Percentiles rank a stretch among this genome's conserved stretches.
Evolutionary conservation across 164 flowering plant genomes (phyloP).

Genomic region (Macadamia tetraphylla): DNA sequence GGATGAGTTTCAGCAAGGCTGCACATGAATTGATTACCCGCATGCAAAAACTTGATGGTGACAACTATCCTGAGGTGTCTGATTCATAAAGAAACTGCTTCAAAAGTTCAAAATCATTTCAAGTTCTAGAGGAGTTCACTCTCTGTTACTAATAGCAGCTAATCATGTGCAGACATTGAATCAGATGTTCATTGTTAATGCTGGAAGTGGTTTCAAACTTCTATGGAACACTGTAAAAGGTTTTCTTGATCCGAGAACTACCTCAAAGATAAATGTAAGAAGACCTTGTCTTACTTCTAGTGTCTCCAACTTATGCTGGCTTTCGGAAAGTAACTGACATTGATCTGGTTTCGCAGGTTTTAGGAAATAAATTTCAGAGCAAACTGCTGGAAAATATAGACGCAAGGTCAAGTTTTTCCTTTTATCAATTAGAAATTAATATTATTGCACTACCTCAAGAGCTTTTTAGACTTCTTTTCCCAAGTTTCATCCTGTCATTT

Average conservation of each 20-base stretch:
- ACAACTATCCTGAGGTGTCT: conserved; percentile 90
- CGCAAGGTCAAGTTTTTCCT: conserved; percentile 43
- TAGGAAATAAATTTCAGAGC: conserved; percentile 60
- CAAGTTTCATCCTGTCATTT: conserved; percentile 6
- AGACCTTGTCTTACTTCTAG: conserved; percentile 1
- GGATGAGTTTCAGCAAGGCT: conserved; percentile 73
- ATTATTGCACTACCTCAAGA: background rate
- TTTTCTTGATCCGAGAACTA: conserved; percentile 82
- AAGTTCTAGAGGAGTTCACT: background rate
- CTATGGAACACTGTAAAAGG: conserved; percentile 75
- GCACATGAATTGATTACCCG: conserved; percentile 79
- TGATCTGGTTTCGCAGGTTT: conserved; percentile 44
- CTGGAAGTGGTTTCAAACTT: conserved; percentile 78
- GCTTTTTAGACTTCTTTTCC: conserved; percentile 2
- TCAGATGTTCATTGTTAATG: conserved; percentile 88
- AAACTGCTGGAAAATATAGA: conserved; percentile 70
- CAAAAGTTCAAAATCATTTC: background rate
- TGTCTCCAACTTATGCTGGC: background rate
- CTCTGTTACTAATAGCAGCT: conserved; percentile 9
- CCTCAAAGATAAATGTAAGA: conserved; percentile 78
- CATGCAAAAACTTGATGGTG: conserved; percentile 81
- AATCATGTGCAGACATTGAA: conserved; percentile 60
- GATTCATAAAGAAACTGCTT: background rate
- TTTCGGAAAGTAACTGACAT: conserved; percentile 3
- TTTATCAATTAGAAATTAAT: conserved; percentile 9